Conservation (phyloP, 305 asterid genomes). For the Fraxinus angustifolia region DNA sequence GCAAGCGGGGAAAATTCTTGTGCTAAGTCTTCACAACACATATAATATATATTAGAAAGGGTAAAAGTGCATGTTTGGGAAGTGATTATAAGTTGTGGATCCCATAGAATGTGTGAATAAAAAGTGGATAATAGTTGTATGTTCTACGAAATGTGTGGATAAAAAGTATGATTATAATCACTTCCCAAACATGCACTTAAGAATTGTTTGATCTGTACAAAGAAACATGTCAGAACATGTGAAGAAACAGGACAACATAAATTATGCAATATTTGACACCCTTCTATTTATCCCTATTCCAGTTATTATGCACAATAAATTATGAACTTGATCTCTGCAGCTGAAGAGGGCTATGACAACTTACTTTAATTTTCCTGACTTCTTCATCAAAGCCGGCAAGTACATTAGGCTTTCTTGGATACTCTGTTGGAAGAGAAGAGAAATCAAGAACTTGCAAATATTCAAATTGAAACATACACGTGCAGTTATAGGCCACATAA, state of each 20-base stretch:
- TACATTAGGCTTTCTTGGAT: slow-evolving; percentile 37
- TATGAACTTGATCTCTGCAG: neutral
- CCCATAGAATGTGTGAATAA: neutral
- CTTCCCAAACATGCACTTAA: neutral
- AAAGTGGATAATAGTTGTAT: neutral
- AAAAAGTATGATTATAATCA: neutral
- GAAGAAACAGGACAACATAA: neutral
- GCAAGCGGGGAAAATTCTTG: neutral
- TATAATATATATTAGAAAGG: neutral
- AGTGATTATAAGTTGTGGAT: neutral
- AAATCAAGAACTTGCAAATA: slow-evolving; percentile 16
- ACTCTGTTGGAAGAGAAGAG: slow-evolving; percentile 34
- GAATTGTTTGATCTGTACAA: neutral
- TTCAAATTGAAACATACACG: neutral
- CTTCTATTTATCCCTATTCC: neutral
- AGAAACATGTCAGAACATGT: neutral
- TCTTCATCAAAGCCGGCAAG: slow-evolving; percentile 43
- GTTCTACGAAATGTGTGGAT: neutral
- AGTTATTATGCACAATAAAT: neutral
- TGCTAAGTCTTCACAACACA: neutral
- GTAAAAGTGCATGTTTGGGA: neutral
- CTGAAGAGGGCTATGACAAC: slow-evolving; percentile 19
- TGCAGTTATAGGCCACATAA: slow-evolving; percentile 1
- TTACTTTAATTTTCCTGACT: slow-evolving; percentile 46
- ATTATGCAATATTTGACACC: neutral